These are phyloP conservation scores for Fonsecaea erecta DNA, from an alignment of 2,329 filamentous ascomycete genomes.

Conservation along the genomic window DNA sequence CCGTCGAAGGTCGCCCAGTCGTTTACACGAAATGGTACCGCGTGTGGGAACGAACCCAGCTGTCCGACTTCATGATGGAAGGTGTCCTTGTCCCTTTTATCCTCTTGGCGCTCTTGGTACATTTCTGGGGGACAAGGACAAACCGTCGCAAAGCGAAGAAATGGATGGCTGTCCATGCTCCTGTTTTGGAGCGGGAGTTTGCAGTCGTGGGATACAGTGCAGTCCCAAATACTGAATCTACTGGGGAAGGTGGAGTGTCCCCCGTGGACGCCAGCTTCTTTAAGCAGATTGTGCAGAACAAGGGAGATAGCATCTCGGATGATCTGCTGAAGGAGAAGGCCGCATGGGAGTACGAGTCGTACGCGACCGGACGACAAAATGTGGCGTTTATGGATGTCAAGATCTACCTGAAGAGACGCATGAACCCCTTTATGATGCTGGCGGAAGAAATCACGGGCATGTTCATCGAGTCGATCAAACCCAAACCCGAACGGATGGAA, in stretches of 20 bases:
- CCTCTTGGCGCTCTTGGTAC: conserved; percentile 73
- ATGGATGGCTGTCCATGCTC: conserved; percentile 78
- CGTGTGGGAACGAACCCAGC: conserved; percentile 84
- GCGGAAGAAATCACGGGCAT: conserved; percentile 73
- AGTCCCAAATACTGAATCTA: conserved; percentile 47
- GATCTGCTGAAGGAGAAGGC: conserved; percentile 81
- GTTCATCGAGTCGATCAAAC: conserved; percentile 75
- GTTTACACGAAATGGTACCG: conserved; percentile 94
- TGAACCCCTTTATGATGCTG: conserved; percentile 74
- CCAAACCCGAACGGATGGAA: conserved; percentile 74
- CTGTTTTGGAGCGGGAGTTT: conserved; percentile 78
- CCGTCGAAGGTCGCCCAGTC: conserved; percentile 48
- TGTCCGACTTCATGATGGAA: conserved; percentile 85
- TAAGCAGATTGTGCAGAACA: conserved; percentile 45
- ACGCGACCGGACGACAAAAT: conserved; percentile 91
- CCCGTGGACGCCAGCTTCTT: conserved; percentile 53
- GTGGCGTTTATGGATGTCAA: conserved; percentile 87
- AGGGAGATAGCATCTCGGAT: conserved; percentile 53
- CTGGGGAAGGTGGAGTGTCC: conserved; percentile 41
- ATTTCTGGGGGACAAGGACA: conserved; percentile 76
- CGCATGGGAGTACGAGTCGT: conserved; percentile 81
- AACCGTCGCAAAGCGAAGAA: conserved; percentile 80
- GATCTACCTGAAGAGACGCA: conserved; percentile 79
- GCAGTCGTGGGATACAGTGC: conserved; percentile 80
- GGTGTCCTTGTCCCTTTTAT: conserved; percentile 79